phyloP scores from a whole-genome alignment of 495 filamentous ascomycete species.

The Peziza echinospora region DNA sequence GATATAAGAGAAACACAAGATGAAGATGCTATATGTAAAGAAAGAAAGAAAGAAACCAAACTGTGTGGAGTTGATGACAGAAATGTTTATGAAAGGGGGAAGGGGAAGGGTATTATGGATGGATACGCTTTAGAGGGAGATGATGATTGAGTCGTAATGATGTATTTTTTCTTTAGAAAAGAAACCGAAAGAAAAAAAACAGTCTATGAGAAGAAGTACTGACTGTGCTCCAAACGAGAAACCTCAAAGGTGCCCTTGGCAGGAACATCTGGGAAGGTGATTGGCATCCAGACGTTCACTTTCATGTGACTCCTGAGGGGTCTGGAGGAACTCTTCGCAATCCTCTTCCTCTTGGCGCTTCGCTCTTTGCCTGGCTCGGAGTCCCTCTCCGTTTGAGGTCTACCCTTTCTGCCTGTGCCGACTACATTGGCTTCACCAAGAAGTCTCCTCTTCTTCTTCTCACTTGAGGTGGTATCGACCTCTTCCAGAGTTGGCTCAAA shows the following conservation, averaged over 20 bases:
- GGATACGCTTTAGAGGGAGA: too few species aligned
- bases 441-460: conserved; percentile 1
- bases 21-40: too few species aligned
- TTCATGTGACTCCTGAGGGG: neutral
- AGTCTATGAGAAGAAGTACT: conserved; percentile 30
- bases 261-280: conserved; percentile 22
- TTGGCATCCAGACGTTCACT: conserved; percentile 14
- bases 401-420: neutral
- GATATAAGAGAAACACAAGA: too few species aligned
- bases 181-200: neutral
- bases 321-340: neutral
- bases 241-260: conserved; percentile 28
- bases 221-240: conserved; percentile 19
- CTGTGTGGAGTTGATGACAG: too few species aligned
- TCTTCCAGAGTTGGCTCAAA: conserved; percentile 31
- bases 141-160: too few species aligned
- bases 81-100: too few species aligned
- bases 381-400: neutral
- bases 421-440: neutral
- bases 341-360: neutral
- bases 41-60: too few species aligned
- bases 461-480: neutral
- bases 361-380: neutral
- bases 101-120: too few species aligned
- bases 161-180: neutral